phyloP scores from a whole-genome alignment of 1,284 basidiomycete genomes.

The Moniliophthora roreri region DNA sequence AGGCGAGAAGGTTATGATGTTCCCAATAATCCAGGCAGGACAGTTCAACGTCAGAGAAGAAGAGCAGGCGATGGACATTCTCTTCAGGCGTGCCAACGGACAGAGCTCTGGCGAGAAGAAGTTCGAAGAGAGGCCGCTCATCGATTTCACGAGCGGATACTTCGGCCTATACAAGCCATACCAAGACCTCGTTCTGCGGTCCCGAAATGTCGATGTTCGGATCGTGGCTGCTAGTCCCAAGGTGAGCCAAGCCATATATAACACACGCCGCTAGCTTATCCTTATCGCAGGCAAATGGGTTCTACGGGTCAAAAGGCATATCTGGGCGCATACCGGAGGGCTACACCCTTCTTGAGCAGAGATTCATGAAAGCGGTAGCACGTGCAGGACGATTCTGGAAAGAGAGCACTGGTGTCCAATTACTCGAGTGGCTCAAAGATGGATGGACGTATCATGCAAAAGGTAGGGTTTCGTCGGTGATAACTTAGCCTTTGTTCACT shows the following conservation, averaged over 20 bases:
- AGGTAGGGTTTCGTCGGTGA: constrained; percentile 49
- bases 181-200: constrained; percentile 65
- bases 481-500: constrained; percentile 11
- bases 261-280: background rate
- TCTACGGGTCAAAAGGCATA: constrained; percentile 86
- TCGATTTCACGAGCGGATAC: constrained; percentile 92
- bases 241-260: constrained; percentile 40
- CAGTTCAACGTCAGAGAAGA: constrained; percentile 84
- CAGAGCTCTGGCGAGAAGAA: constrained; percentile 7
- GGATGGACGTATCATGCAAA: constrained; percentile 99
- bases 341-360: constrained; percentile 86
- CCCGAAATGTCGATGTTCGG: constrained; percentile 60
- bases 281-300: constrained; percentile 87
- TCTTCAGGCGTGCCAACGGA: constrained; percentile 50
- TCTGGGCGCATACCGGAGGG: constrained; percentile 94
- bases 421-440: constrained; percentile 86
- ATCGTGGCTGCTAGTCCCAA: constrained; percentile 88
- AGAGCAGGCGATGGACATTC: constrained; percentile 58
- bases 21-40: constrained; percentile 85
- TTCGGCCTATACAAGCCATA: constrained; percentile 89
- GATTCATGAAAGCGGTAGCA: constrained; percentile 75
- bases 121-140: constrained; percentile 34
- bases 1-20: constrained; percentile 56
- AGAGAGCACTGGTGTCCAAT: constrained; percentile 48
- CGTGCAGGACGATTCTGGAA: constrained; percentile 50